Evolutionary conservation across 2,329 filamentous ascomycete genomes (phyloP).

Genomic region (Colletotrichum endophyticum): DNA sequence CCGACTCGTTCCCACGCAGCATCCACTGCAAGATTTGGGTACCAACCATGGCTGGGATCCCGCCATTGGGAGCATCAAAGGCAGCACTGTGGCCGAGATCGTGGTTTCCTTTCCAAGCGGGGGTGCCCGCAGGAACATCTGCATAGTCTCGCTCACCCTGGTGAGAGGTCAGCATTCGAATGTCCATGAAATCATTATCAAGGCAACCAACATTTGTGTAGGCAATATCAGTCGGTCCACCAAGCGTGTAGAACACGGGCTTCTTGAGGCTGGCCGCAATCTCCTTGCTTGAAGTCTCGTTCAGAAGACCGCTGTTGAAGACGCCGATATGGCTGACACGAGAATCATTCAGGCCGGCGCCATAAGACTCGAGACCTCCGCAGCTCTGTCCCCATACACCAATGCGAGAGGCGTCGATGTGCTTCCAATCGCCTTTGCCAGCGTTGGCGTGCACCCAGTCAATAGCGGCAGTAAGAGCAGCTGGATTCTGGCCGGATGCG

Average conservation of each 20-base stretch:
- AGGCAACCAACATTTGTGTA: neutral
- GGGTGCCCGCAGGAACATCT: neutral
- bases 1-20: neutral
- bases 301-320: constrained; percentile 1
- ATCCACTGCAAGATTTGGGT: neutral
- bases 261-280: neutral
- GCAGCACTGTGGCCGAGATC: constrained; percentile 3
- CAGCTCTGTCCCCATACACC: constrained; percentile 8
- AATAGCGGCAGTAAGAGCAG: neutral
- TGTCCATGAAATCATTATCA: fast-evolving
- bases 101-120: constrained; percentile 5
- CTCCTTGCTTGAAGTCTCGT: neutral
- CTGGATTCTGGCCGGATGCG: neutral
- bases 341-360: neutral
- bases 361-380: constrained; percentile 1
- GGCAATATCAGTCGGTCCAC: neutral
- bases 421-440: constrained; percentile 1
- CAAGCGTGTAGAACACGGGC: constrained; percentile 1
- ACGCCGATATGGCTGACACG: neutral
- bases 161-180: neutral
- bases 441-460: constrained; percentile 4
- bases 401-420: constrained; percentile 8
- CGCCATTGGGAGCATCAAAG: neutral
- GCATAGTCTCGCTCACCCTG: constrained; percentile 11
- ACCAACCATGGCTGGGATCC: neutral